Evolutionary conservation across 73 alveolate genomes (phyloP), one percentile per base, ranked within the genome.

Genomic region (Tetrahymena thermophila): DNA sequence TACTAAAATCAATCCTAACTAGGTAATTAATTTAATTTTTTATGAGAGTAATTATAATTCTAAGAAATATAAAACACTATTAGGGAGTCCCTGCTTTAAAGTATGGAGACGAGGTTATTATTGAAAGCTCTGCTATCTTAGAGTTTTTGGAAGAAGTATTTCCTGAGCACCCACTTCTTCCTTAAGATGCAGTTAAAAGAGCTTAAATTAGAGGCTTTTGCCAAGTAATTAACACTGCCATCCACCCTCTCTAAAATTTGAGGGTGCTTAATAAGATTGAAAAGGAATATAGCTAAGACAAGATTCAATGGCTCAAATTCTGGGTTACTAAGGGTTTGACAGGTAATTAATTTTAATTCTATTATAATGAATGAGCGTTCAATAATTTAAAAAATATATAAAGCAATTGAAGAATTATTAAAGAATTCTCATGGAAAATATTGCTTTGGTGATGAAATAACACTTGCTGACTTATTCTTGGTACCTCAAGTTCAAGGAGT

Each of bases 141-240:
- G 98, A 98, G 84, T 98, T 97, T 43, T 57, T 98, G 44, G 99
- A 98, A 85, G 99, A 98, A 95, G 97, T 96, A 13, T 96, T 96
- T 43, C 96, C 98, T 93, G 98, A 97, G 34, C 43, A 14, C 34
- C 85, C 58, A 19, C 95, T 98, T 56, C 96, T 97, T 93, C 99
- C 99, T 0, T 94, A 96, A 38, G 93, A 89, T 13, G 89, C 95
- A 3, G 17, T 93, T 42, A 71, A 95, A 38, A 95, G 85, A 93
- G 95, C 97, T 34, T 25, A 71, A 44, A 94, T 95, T 7, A 95
- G 97, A 96, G 95, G 95, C 34, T 43, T 98, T 28, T 96, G 98
- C 83, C 98, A 98, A 93, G 93, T 94, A 2, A 58, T 97, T 37
- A 98, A 98, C 96, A 55, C 97, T 83, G 99, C 98, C 16, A 98